Evolutionary conservation across 306 rosid genomes (phyloP).

Genomic region (Rosa persica): DNA sequence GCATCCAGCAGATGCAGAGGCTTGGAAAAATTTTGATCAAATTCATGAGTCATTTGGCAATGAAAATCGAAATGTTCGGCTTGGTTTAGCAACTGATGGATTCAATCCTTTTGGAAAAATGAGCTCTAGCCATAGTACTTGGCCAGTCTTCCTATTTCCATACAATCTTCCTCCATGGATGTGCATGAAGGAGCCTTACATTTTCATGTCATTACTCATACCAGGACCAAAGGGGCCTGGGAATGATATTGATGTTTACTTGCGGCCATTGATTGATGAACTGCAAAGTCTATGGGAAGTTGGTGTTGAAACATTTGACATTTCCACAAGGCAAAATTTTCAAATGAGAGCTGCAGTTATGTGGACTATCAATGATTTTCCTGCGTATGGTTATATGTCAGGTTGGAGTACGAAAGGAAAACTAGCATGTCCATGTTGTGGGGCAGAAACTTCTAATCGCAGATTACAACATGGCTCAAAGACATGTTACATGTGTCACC

Average conservation of each 20-base stretch:
- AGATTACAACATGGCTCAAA: not conserved
- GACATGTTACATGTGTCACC: not conserved
- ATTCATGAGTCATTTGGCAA: too few relatives aligned
- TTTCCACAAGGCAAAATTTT: not conserved
- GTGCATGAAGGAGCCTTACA: not conserved
- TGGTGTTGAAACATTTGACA: not conserved
- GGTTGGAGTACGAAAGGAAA: not conserved
- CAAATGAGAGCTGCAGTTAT: not conserved
- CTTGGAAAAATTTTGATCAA: too few relatives aligned
- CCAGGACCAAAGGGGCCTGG: not conserved
- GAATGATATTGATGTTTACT: not conserved
- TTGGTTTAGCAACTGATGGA: too few relatives aligned
- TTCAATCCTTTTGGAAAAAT: too few relatives aligned
- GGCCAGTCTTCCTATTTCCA: too few relatives aligned
- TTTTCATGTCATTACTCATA: not conserved
- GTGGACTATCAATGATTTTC: slow-evolving; percentile 1
- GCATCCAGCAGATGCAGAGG: too few relatives aligned
- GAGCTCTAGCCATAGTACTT: too few relatives aligned
- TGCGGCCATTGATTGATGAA: not conserved
- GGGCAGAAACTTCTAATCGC: not conserved
- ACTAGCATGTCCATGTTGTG: not conserved
- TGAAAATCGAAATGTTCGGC: too few relatives aligned
- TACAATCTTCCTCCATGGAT: not conserved
- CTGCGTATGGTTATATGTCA: not conserved
- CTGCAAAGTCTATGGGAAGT: not conserved